Base-by-base conservation (phyloP, 495 filamentous ascomycete genomes). In the Chlorociboria aeruginascens region DNA sequence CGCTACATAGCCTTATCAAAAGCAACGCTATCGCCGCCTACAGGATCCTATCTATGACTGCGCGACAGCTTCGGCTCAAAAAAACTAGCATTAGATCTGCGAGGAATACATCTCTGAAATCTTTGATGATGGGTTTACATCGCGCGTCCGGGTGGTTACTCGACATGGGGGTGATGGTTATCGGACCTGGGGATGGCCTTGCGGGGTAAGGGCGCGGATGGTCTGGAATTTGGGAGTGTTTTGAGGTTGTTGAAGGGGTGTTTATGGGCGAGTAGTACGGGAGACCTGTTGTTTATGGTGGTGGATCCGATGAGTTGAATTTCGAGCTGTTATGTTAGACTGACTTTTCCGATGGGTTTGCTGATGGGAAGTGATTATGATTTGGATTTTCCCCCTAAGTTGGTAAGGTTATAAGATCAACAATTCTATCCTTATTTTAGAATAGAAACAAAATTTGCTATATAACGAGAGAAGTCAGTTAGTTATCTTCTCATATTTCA, bases 321-420 rank as follows among this genome's bases (percentile, higher is more conserved):
- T 63, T 46, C 46, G 48, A 54, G 49, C 8, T 47, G 51, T 34
- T 56, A 49, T 30, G 51, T 43, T 3, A 55, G 58, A 38, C 40
- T 48, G 1, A 60, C 53, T 32, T 61, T 52, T 38, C 53, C 58
- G 37, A 51, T 55, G 49, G 45, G 58, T 0, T 35, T 61, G 39
- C 52, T 58, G 51, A 63, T 63, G 51, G 58, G 58, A 1, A 58
- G 61, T 41, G 60, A 48, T 6, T 62, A 62, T 43, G 35, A 55
- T 35, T 38, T 62, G 33, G 35, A 13, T 35, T 3, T 14, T 13
- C 48, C 48, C 29, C 39, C 50, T 16, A 47, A 43, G 16, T n/a
- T 16, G 3, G 17, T 16, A 3, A 8, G 30, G 7, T 51, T 45
- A 39, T 51, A 40, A 13, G 3, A 6, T 12, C n/a, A n/a, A n/a